Base-by-base conservation (phyloP, 768 basidiomycete genomes). In the Phylloporus sp. region DNA sequence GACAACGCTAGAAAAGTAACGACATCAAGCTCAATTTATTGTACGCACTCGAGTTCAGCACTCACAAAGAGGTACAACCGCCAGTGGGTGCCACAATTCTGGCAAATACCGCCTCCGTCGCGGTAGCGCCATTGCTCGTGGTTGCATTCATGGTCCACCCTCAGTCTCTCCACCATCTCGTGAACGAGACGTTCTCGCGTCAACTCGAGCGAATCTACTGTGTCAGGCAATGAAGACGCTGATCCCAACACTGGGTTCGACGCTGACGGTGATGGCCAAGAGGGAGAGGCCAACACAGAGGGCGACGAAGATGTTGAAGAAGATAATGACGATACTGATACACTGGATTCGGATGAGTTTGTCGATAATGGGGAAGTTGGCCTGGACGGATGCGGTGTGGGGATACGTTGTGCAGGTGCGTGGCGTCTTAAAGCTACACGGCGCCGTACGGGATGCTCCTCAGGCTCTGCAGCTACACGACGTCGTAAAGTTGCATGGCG, bases 131-230 rank as follows among this genome's bases (percentile, higher is more conserved):
- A 85, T 0, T n/a, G 44, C 41, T 65, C 67, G 4, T 74, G 68
- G 11, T 53, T 16, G 50, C 85, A 87, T 3, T 81, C 74, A 59
- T 86, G 86, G 52, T 80, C 75, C 6, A 69, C 65, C 9, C 80
- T 66, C 35, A 86, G 67, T 5, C 70, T 52, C 2, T 71, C 72
- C 44, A 69, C 70, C 57, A 61, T 68, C 35, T 66, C 58, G 15
- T 34, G 57, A 2, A 77, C 65, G 43, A 65, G 56, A 28, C 52
- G 52, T 23, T 58, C 55, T 27, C 62, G 58, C 44, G 5, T 5
- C 13, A 50, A 22, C 16, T 27, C 50, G 39, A 54, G 47, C 31
- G 13, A 16, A 35, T 6, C 9, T 6, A 22, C 7, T 8, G 38
- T 9, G 22, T 5, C 5, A 10, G 39, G 8, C 24, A 47, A 34